These are phyloP conservation scores for Rhizophora apiculata DNA, from an alignment of 345 rosid genomes.

Conservation along the genomic window DNA sequence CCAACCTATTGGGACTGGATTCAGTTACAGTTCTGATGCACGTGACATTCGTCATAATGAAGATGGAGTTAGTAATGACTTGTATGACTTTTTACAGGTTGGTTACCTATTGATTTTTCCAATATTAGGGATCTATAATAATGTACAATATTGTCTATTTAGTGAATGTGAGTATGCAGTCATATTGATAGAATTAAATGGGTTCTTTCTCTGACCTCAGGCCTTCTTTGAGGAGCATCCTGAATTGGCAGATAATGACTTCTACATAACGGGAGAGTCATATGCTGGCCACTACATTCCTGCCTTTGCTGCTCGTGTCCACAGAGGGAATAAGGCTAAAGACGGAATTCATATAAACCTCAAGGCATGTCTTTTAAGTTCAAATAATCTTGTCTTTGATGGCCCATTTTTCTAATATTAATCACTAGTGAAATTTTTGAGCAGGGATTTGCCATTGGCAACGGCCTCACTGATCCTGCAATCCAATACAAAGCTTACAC, in stretches of 20 bases:
- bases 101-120: slow-evolving; percentile 9
- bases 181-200: neutral
- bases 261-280: slow-evolving; percentile 96
- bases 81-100: slow-evolving; percentile 97
- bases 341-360: slow-evolving; percentile 85
- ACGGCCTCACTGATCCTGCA: slow-evolving; percentile 95
- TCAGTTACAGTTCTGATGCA: slow-evolving; percentile 81
- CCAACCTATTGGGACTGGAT: slow-evolving; percentile 98
- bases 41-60: slow-evolving; percentile 88
- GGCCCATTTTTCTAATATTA: slow-evolving; percentile 1
- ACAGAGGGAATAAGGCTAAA: slow-evolving; percentile 85
- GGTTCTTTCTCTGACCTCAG: slow-evolving; percentile 30
- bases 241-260: slow-evolving; percentile 65
- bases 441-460: slow-evolving; percentile 99
- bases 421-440: slow-evolving; percentile 20
- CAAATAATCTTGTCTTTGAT: neutral
- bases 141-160: too few relatives aligned
- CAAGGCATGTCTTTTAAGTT: slow-evolving; percentile 46
- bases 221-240: slow-evolving; percentile 96
- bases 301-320: slow-evolving; percentile 90
- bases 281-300: slow-evolving; percentile 99
- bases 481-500: slow-evolving; percentile 91
- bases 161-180: too few relatives aligned
- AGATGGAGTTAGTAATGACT: slow-evolving; percentile 81
- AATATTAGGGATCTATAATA: too few relatives aligned